These are phyloP conservation scores for Rhinocladiella similis DNA, from an alignment of 2,329 filamentous ascomycete species.

Conservation along the genomic window DNA sequence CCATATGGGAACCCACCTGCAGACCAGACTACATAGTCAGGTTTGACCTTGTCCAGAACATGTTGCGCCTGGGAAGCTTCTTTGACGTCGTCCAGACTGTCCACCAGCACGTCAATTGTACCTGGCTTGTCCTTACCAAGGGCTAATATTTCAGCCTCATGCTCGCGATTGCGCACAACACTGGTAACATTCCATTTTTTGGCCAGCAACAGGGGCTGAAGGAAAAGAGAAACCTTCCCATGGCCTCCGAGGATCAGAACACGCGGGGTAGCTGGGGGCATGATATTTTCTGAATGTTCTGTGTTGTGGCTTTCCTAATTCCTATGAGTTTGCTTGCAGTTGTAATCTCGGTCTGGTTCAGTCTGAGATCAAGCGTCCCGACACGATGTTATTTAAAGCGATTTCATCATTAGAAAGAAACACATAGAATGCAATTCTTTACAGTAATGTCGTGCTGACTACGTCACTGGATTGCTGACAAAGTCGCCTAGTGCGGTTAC, in stretches of 20 bases:
- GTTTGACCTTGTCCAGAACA: slow-evolving; percentile 53
- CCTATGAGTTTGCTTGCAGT: too few relatives aligned
- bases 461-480: neutral
- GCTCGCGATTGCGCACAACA: slow-evolving; percentile 71
- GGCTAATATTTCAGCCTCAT: slow-evolving; percentile 63
- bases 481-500: neutral
- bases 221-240: slow-evolving; percentile 72
- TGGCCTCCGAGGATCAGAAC: slow-evolving; percentile 79
- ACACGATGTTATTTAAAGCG: too few relatives aligned
- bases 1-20: slow-evolving; percentile 38
- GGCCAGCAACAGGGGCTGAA: slow-evolving; percentile 74
- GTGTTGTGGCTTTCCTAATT: neutral
- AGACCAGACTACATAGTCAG: slow-evolving; percentile 49
- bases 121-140: slow-evolving; percentile 61
- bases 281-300: neutral
- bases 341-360: too few relatives aligned
- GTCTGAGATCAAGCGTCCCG: too few relatives aligned
- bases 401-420: too few relatives aligned
- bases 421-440: neutral
- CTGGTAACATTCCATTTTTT: slow-evolving; percentile 76
- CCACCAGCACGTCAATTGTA: slow-evolving; percentile 67
- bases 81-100: slow-evolving; percentile 70
- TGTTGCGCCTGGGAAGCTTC: slow-evolving; percentile 60
- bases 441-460: neutral
- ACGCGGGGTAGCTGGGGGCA: slow-evolving; percentile 37